phyloP scores from a whole-genome alignment of 2,329 filamentous ascomycete genomes.

The Aspergillus tanneri region DNA sequence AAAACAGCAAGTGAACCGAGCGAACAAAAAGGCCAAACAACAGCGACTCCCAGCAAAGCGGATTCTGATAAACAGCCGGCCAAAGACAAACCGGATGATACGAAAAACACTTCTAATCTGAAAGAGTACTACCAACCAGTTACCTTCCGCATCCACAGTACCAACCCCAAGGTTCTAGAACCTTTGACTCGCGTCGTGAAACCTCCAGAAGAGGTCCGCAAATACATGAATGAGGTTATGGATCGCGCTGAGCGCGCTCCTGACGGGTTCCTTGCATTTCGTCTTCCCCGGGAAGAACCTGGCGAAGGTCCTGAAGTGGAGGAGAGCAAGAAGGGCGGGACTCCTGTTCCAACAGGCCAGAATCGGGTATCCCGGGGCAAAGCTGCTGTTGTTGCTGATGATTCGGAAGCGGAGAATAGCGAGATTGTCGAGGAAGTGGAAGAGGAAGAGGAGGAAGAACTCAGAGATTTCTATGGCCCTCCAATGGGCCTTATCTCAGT shows the following conservation, averaged over 20 bases:
- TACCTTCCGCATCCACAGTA: conserved; percentile 58
- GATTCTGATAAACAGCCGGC: conserved; percentile 7
- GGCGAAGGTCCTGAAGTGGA: conserved; percentile 31
- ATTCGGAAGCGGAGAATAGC: conserved; percentile 27
- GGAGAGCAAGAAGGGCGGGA: conserved; percentile 20
- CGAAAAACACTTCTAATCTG: conserved; percentile 23
- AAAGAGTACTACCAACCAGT: conserved; percentile 53
- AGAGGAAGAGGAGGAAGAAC: conserved; percentile 31
- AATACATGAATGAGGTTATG: conserved; percentile 59
- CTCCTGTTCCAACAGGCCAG: conserved; percentile 23
- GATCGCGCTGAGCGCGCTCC: conserved; percentile 56
- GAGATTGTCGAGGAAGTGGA: conserved; percentile 13
- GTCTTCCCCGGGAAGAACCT: conserved; percentile 49
- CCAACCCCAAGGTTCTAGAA: conserved; percentile 53
- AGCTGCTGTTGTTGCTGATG: conserved; percentile 27
- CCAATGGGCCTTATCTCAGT: conserved; percentile 38
- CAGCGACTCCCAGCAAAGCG: conserved; percentile 8
- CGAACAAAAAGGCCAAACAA: conserved; percentile 3
- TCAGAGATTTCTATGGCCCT: conserved; percentile 43
- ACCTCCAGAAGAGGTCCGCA: conserved; percentile 52
- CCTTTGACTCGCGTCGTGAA: conserved; percentile 58
- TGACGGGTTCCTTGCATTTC: conserved; percentile 55
- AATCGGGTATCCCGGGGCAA: conserved; percentile 25
- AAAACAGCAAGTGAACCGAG: conserved; percentile 14
- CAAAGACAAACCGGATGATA: conserved; percentile 11